These are phyloP conservation scores for Venturiaceae sp. DNA, from an alignment of 2,329 filamentous ascomycete genomes.

Conservation along the genomic window DNA sequence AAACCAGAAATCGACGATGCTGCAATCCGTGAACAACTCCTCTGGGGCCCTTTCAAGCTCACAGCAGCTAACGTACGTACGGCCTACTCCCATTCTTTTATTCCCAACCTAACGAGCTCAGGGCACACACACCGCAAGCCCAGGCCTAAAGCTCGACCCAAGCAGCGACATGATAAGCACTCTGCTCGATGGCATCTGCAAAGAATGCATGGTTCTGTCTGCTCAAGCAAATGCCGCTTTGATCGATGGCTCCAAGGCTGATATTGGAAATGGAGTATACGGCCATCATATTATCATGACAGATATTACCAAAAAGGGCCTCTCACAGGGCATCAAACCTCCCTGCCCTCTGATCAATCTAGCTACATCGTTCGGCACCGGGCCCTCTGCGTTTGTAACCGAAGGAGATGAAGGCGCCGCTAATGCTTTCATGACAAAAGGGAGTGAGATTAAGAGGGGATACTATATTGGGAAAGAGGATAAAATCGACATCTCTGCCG, in stretches of 20 bases:
- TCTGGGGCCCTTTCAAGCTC: conserved; percentile 8
- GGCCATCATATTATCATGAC: not conserved
- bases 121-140: not conserved
- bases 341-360: not conserved
- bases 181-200: not conserved
- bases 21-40: not conserved
- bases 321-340: not conserved
- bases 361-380: not conserved
- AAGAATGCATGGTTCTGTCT: conserved; percentile 4
- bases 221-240: conserved; percentile 1
- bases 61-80: not conserved
- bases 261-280: conserved; percentile 1
- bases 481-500: not conserved
- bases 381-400: conserved; percentile 1
- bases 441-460: conserved; percentile 1
- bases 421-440: not conserved
- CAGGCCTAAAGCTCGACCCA: conserved; percentile 1
- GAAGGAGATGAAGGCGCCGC: conserved; percentile 1
- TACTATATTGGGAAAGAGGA: conserved; percentile 4
- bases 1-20: not conserved
- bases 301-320: not conserved
- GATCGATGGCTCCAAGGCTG: not conserved
- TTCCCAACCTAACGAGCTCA: too few species aligned
- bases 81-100: too few species aligned
- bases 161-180: not conserved